Evolutionary conservation across 805 yeast genomes (phyloP).

Genomic region (Lachancea nothofagi): DNA sequence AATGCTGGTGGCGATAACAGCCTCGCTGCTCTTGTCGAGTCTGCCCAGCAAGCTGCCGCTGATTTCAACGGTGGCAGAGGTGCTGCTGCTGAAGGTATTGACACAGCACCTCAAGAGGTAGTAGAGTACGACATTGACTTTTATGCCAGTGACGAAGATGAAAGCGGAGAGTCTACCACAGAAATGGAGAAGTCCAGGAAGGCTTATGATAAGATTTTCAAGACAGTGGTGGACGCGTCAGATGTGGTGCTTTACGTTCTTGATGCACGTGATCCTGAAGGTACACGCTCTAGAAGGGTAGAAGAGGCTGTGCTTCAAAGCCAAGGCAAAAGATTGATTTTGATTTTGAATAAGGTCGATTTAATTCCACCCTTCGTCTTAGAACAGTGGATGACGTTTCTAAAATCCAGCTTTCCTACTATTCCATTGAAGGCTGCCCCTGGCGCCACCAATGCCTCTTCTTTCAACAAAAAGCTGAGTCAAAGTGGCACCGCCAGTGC

Average conservation of each 20-base stretch:
- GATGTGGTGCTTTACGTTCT: conserved; percentile 90
- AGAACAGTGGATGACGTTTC: conserved; percentile 74
- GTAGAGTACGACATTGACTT: conserved; percentile 45
- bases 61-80: conserved; percentile 53
- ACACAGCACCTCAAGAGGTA: conserved; percentile 41
- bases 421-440: conserved; percentile 80
- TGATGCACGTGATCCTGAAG: conserved; percentile 96
- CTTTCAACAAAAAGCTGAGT: conserved; percentile 70
- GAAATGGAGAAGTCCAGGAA: conserved; percentile 73
- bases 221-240: conserved; percentile 84
- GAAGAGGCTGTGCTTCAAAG: conserved; percentile 82
- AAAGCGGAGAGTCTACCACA: conserved; percentile 30
- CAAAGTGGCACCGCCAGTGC: conserved; percentile 66
- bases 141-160: conserved; percentile 40
- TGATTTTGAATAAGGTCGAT: conserved; percentile 87
- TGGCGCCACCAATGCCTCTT: conserved; percentile 60
- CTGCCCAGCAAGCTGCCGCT: conserved; percentile 84
- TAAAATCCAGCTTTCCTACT: conserved; percentile 83
- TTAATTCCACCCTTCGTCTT: conserved; percentile 81
- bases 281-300: conserved; percentile 84
- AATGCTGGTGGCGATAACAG: conserved; percentile 46
- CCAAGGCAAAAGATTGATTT: conserved; percentile 73
- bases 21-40: conserved; percentile 78
- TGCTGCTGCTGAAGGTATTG: conserved; percentile 34
- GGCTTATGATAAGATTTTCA: conserved; percentile 91